Evolutionary conservation across 1,139 yeast species (phyloP).

Genomic region (Maudiozyma humilis): DNA sequence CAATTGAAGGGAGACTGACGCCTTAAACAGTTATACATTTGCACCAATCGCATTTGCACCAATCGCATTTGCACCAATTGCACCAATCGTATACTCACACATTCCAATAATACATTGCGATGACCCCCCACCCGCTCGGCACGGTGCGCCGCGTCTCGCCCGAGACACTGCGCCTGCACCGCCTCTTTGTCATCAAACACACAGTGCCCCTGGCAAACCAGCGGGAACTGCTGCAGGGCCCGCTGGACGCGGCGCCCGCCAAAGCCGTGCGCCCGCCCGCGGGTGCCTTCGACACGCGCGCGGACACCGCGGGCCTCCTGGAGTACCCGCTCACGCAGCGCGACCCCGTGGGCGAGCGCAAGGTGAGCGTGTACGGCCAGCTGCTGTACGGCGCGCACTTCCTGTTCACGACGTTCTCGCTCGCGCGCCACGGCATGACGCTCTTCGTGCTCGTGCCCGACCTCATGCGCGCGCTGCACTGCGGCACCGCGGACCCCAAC

Average conservation of each 20-base stretch:
- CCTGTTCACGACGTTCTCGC: conserved; percentile 61
- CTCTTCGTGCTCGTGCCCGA: conserved; percentile 20
- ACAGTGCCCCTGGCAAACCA: conserved; percentile 10
- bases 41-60: too few species aligned
- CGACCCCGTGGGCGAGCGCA: conserved; percentile 71
- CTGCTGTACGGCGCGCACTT: conserved; percentile 63
- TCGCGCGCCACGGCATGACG: conserved; percentile 12
- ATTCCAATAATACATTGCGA: too few species aligned
- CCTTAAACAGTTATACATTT: too few species aligned
- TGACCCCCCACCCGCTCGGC: neutral
- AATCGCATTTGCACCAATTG: too few species aligned
- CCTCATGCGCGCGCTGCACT: conserved; percentile 15
- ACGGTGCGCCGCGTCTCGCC: neutral
- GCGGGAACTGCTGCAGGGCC: conserved; percentile 18
- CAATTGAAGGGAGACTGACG: too few species aligned
- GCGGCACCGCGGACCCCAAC: neutral
- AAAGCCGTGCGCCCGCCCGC: conserved; percentile 34
- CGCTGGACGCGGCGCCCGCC: conserved; percentile 12
- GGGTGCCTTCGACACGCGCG: conserved; percentile 7
- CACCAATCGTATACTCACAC: too few species aligned
- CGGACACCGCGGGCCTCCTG: neutral
- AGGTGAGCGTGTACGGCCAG: conserved; percentile 59
- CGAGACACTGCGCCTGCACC: conserved; percentile 6
- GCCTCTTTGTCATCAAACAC: conserved; percentile 10
- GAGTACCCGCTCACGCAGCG: conserved; percentile 29